Evolutionary conservation across 345 rosid species (phyloP), one percentile per base, ranked within the genome.

Genomic region (Citrus trifoliata): DNA sequence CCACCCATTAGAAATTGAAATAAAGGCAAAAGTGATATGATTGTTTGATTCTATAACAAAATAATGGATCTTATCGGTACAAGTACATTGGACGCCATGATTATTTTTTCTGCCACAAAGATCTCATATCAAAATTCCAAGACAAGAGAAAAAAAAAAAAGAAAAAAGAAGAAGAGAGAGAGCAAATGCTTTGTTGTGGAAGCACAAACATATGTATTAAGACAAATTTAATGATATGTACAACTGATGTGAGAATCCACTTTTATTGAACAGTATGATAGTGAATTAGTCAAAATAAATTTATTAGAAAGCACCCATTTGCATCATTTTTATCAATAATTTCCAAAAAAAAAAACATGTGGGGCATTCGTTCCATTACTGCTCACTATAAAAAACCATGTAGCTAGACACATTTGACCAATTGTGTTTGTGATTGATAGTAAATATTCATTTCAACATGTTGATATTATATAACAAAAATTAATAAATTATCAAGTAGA

Each of bases 201-300:
- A 63, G 30, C 78, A 46, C 70, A 46, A 75, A 30, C 78, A 48
- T 4, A 28, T 8, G 14, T 64, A 28, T 48, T 61, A 24, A 48
- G 59, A 28, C 40, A 74, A 1, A 40, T 61, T 28, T 40, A 19
- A 59, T 3, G 70, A 40, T 75, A 22, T 63, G 46, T 46, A 46
- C 61, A 46, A 28, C 30, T 75, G 78, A 75, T 75, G 78, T 28
- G 61, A 63, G 62, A 46, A 12, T 30, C 70, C 78, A 75, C 78
- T 75, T 22, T 9, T 63, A 46, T 42, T 75, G 4, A 42, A 74
- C 40, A 42, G 24, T 1, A 27, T 27, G 21, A 13, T 18, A 28
- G 28, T 75, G 28, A 19, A 21, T 7, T 10, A 46, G 61, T 75
- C 70, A 63, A 63, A 75, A 42, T 21, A 28, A 13, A 46, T 64